Conservation (phyloP, 2,329 filamentous ascomycete species). For the Zymoseptoria tritici region DNA sequence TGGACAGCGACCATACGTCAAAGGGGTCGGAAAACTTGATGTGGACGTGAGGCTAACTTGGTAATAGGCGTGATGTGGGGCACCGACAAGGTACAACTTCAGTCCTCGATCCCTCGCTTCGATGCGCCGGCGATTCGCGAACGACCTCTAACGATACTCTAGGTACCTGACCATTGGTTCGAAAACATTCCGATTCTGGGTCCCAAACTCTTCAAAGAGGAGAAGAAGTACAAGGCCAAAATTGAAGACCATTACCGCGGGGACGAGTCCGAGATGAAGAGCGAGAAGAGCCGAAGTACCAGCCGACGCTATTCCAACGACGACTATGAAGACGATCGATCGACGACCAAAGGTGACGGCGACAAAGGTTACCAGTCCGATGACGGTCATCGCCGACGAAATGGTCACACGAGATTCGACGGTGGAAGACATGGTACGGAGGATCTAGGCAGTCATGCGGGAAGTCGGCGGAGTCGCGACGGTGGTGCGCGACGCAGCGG, state of each 20-base stretch:
- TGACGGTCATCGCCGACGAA: constrained; percentile 5
- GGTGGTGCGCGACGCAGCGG: constrained; percentile 6
- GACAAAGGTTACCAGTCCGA: constrained; percentile 17
- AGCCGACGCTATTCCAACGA: constrained; percentile 22
- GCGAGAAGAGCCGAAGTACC: constrained; percentile 14
- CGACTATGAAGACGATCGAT: constrained; percentile 19
- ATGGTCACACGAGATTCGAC: constrained; percentile 17
- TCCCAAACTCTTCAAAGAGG: constrained; percentile 28
- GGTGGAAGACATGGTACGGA: constrained; percentile 19
- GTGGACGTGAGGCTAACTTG: constrained; percentile 4
- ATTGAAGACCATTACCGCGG: constrained; percentile 10
- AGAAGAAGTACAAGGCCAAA: constrained; percentile 11
- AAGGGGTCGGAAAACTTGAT: background rate
- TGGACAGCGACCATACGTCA: background rate
- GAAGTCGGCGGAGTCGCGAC: constrained; percentile 16
- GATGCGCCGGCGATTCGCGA: background rate
- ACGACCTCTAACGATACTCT: constrained; percentile 19
- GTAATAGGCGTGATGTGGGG: constrained; percentile 19
- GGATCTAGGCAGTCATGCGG: constrained; percentile 17
- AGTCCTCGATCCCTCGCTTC: background rate
- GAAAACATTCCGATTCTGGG: constrained; percentile 31
- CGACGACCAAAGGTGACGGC: constrained; percentile 11
- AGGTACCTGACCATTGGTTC: constrained; percentile 33
- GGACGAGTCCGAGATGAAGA: constrained; percentile 9
- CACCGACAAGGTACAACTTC: constrained; percentile 7